Percentiles rank a stretch among this genome's conserved stretches.
Evolutionary conservation across 169 alveolate genomes (phyloP).

Genomic region (Cryptosporidium ubiquitum): DNA sequence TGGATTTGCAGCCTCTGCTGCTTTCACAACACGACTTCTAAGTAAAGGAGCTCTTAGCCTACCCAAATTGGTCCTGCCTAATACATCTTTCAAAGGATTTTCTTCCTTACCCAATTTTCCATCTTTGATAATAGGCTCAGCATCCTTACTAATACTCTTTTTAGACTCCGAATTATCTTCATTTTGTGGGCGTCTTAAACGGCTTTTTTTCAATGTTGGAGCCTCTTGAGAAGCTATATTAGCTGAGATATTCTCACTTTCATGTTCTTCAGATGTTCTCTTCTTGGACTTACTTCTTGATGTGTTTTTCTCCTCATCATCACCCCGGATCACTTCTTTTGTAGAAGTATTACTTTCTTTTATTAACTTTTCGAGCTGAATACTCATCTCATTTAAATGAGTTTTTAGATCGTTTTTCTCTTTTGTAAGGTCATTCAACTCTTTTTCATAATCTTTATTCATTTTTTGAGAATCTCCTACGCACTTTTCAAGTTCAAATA

Average conservation of each 20-base stretch:
- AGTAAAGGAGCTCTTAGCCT: constrained; percentile 39
- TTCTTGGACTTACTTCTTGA: background rate
- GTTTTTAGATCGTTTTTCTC: constrained; percentile 29
- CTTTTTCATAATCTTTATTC: constrained; percentile 25
- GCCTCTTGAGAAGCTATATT: background rate
- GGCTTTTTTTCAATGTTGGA: constrained; percentile 23
- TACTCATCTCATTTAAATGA: constrained; percentile 5
- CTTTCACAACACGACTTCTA: constrained; percentile 38
- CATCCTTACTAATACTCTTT: constrained; percentile 22
- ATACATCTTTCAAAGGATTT: constrained; percentile 36
- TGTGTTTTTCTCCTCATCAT: background rate
- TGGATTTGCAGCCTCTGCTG: constrained; percentile 71
- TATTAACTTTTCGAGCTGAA: constrained; percentile 7
- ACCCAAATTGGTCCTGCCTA: constrained; percentile 58
- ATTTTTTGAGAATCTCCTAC: background rate
- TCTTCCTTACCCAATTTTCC: background rate
- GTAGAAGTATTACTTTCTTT: background rate
- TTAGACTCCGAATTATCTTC: constrained; percentile 41
- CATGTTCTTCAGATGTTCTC: background rate
- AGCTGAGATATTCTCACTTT: background rate
- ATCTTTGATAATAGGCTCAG: background rate
- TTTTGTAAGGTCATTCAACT: background rate
- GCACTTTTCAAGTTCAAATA: constrained; percentile 48
- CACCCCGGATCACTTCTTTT: background rate
- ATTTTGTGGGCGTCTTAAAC: constrained; percentile 49